phyloP scores from a whole-genome alignment of 78 protist genomes.

The Dictyostelium capitatum region DNA sequence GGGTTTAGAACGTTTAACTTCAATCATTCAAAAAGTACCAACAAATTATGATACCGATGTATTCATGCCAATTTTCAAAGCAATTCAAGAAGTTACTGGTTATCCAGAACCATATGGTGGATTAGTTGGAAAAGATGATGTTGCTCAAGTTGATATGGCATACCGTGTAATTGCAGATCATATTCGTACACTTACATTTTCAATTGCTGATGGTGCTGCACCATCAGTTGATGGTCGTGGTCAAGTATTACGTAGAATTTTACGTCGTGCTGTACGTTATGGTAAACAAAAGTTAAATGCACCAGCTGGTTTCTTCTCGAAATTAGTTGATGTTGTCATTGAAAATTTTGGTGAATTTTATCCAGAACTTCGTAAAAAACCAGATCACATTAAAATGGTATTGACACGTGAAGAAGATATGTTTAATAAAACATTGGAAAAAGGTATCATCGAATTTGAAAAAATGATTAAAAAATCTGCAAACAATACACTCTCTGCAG shows the following conservation, averaged over 20 bases:
- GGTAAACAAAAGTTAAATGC: slow-evolving; percentile 94
- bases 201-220: slow-evolving; percentile 98
- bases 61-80: slow-evolving; percentile 94
- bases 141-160: slow-evolving; percentile 94
- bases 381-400: slow-evolving; percentile 44
- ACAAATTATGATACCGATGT: slow-evolving; percentile 99
- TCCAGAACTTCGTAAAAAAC: slow-evolving; percentile 89
- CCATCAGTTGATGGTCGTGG: slow-evolving; percentile 94
- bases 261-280: slow-evolving; percentile 97
- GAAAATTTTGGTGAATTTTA: slow-evolving; percentile 86
- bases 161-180: slow-evolving; percentile 99
- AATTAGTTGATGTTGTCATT: slow-evolving; percentile 89
- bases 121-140: slow-evolving; percentile 93
- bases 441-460: slow-evolving; percentile 86
- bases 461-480: slow-evolving; percentile 37
- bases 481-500: slow-evolving; percentile 67
- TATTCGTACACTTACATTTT: slow-evolving; percentile 96
- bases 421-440: slow-evolving; percentile 84
- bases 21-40: slow-evolving; percentile 93
- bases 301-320: slow-evolving; percentile 90
- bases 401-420: slow-evolving; percentile 94
- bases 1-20: slow-evolving; percentile 97
- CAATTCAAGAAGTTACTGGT: slow-evolving; percentile 89
- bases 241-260: slow-evolving; percentile 96
- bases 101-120: slow-evolving; percentile 87